Base-by-base conservation (phyloP, 2,329 filamentous ascomycete genomes). In the Aspergillus udagawae region DNA sequence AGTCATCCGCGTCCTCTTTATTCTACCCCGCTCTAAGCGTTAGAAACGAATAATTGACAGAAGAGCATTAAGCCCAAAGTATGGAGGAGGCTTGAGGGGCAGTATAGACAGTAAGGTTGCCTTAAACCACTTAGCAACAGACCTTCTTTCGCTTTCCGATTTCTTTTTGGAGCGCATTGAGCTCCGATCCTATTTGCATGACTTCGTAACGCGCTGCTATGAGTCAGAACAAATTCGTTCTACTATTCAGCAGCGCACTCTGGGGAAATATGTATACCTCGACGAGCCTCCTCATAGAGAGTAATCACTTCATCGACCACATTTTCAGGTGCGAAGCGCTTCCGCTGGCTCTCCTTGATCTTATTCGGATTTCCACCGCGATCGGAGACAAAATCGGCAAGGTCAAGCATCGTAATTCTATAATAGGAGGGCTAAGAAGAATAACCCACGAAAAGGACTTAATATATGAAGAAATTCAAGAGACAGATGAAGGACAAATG, bases 101-200 rank as follows among this genome's bases (percentile, higher is more conserved):
- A 38, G 28, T 29, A 55, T 45, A 50, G 38, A 10, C 17, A 29
- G 27, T 27, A n/a, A 23, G 49, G 28, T 29, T 20, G 14, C n/a
- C 27, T 27, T 6, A 20, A 32, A 4, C 20, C 12, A 3, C 9
- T 41, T 41, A 38, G 57, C 32, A 17, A 55, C 68, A 59, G 64
- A 86, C 86, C 87, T 96, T 96, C 80, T 96, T 96, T 82, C 93
- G 95, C 69, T 84, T 80, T 20, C 90, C 91, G 71, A 97, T 96
- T 73, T 92, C 86, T 78, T 96, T 96, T 74, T 96, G 90, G 29
- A 91, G 83, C 21, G 84, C 86, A 78, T 97, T 97, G 76, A 96
- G 92, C 78, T 90, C 86, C 67, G 86, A 86, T 64, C 88, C 89
- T 65, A 94, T 83, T 74, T 96, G 91, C 21, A 87, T 91, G 7